Evolutionary conservation across 2,329 filamentous ascomycete species (phyloP), one percentile per base, ranked within the genome.

Genomic region (Paraphoma chrysanthemicola): DNA sequence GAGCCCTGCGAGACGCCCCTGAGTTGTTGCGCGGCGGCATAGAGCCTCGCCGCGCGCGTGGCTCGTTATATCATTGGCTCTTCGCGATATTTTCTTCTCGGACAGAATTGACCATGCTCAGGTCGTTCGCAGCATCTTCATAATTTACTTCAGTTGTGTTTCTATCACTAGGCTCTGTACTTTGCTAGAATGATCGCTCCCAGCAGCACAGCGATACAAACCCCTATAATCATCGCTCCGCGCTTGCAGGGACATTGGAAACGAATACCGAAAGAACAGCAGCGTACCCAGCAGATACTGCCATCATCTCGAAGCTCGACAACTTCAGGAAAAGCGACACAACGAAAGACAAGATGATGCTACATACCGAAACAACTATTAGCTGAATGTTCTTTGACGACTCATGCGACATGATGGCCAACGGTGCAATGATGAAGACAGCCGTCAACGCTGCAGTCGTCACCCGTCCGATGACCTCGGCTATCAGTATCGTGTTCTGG

Each of bases 281-380:
- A 43, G 64, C 60, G 44, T 69, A 69, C 11, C 44, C 56, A 46
- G 66, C 66, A 28, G 63, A 62, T 31, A 66, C 55, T 16, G 58
- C 61, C 65, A 69, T 68, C 44, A 61, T 64, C 58, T 68, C 56
- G 43, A 68, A 61, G 51, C 62, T 69, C 23, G 66, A 64, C 17
- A 66, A 61, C 56, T 60, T 67, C 23, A 65, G 43, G 14, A 63
- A 53, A 16, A 62, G 47, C 18, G 65, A 68, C 6, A 69, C 53
- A 9, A 68, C 56, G 44, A 67, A 58, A 38, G 53, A 54, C 45
- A 67, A 58, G 12, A 61, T 39, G 10, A 64, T 14, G 16, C 67
- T 55, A 41, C 51, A 69, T 6, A 59, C 52, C 6, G 59, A 65
- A 33, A 65, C 44, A 14, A 64, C 51, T 33, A 53, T 31, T 12